Percentiles rank a stretch among this genome's conserved stretches.
Evolutionary conservation across 2,329 filamentous ascomycete genomes (phyloP).

Genomic region (Exophiala viscosa): DNA sequence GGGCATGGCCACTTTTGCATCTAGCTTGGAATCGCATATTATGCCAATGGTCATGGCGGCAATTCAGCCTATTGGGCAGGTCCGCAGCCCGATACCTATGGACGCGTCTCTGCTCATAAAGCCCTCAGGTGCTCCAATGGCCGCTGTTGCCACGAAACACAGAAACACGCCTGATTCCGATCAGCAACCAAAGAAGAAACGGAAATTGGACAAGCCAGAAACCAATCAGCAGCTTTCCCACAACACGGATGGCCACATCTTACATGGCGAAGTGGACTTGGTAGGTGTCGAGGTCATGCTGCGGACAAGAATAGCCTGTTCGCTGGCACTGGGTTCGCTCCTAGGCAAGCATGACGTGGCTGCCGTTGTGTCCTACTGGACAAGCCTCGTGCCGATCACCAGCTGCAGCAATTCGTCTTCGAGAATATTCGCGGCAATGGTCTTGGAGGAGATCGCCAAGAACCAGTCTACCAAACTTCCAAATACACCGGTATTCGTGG

Average conservation of each 20-base stretch:
- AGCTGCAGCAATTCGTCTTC: slow-evolving; percentile 75
- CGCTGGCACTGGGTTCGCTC: slow-evolving; percentile 78
- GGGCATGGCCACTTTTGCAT: slow-evolving; percentile 58
- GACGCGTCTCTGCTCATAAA: slow-evolving; percentile 85
- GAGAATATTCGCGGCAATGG: slow-evolving; percentile 75
- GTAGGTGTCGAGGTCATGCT: slow-evolving; percentile 86
- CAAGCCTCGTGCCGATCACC: slow-evolving; percentile 67
- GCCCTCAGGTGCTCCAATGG: slow-evolving; percentile 82
- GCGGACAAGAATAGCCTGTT: slow-evolving; percentile 81
- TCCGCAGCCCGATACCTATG: slow-evolving; percentile 88
- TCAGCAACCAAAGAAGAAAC: slow-evolving; percentile 51
- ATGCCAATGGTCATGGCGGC: slow-evolving; percentile 79
- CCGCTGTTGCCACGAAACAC: slow-evolving; percentile 40
- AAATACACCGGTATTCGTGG: slow-evolving; percentile 48
- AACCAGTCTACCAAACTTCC: slow-evolving; percentile 38
- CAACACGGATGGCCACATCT: slow-evolving; percentile 97
- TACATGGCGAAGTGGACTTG: slow-evolving; percentile 92
- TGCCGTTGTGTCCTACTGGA: slow-evolving; percentile 49
- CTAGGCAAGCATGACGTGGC: slow-evolving; percentile 70
- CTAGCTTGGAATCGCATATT: slow-evolving; percentile 71
- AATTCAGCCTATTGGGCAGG: slow-evolving; percentile 86
- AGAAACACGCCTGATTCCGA: slow-evolving; percentile 43
- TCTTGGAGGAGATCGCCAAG: slow-evolving; percentile 84
- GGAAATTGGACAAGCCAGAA: slow-evolving; percentile 80
- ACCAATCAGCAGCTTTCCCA: slow-evolving; percentile 68